Conservation (phyloP, 768 basidiomycete species). For the Boletus insuetus region DNA sequence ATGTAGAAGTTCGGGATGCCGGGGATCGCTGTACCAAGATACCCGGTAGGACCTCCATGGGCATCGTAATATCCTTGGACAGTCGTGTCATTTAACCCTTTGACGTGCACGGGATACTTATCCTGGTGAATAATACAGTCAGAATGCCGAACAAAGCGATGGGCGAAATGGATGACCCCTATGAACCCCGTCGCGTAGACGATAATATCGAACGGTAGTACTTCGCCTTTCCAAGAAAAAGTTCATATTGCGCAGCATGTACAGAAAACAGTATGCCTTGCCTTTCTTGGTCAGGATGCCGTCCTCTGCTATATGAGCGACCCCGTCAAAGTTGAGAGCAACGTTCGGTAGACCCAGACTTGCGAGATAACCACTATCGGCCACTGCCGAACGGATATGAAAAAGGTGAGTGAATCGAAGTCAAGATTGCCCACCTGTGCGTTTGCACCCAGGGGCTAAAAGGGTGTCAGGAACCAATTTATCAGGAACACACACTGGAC, state of each 20-base stretch:
- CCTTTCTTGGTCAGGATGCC: constrained; percentile 28
- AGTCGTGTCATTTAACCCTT: constrained; percentile 22
- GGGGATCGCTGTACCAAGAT: constrained; percentile 33
- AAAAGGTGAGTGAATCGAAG: not conserved
- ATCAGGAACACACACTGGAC: constrained; percentile 8
- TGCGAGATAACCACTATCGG: constrained; percentile 27
- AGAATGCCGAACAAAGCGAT: not conserved
- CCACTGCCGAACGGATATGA: constrained; percentile 14
- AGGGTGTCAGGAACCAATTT: not conserved
- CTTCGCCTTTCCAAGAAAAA: constrained; percentile 21
- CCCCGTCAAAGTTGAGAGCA: constrained; percentile 25
- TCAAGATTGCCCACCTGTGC: constrained; percentile 29
- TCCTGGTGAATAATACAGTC: constrained; percentile 14
- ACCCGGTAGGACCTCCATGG: constrained; percentile 34
- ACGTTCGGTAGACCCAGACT: constrained; percentile 23
- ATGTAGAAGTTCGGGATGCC: constrained; percentile 38
- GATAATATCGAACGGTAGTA: constrained; percentile 33
- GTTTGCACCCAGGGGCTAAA: constrained; percentile 60
- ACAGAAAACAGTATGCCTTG: not conserved
- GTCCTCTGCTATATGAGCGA: constrained; percentile 14
- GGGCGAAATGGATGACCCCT: constrained; percentile 16
- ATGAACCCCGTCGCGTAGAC: constrained; percentile 34
- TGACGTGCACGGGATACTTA: constrained; percentile 20
- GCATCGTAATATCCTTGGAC: constrained; percentile 28
- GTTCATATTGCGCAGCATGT: not conserved